Evolutionary conservation across 2,329 filamentous ascomycete species (phyloP), one percentile per base, ranked within the genome.

Genomic region (Alternaria solani): DNA sequence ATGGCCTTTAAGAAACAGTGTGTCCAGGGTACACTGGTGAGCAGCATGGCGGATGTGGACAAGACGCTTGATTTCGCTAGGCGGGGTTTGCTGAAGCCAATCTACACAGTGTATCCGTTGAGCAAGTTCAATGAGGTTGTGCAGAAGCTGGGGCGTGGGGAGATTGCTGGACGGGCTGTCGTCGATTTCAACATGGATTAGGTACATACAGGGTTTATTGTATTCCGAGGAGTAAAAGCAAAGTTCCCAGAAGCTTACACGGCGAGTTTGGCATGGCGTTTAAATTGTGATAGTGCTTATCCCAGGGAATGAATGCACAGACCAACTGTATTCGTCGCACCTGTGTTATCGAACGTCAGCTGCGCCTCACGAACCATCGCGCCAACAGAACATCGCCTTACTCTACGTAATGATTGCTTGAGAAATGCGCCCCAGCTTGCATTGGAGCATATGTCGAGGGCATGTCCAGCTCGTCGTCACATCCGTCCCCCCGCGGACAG

Each of bases 161-260:
- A 86, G 65, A 79, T 87, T 44, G 82, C 84, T 7, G 85, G 85
- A 2, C 74, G 84, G 18, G 81, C 84, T 43, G 84, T 86, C 12
- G 79, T 87, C 20, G 82, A 86, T 66, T 87, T 87, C 64, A 84
- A 86, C 28, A 63, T 65, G 51, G 73, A 75, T 43, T 78, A 75
- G 59, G 36, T 14, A 34, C 20, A 2, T n/a, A 7, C 5, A 9
- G 8, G 26, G 38, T 16, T 36, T 23, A 23, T 25, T 51, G 11
- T 44, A 14, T 36, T 12, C 6, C 6, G 14, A 36, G 6, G 11
- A 3, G 1, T 7, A 2, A 23, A 41, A 9, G 5, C 32, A 36
- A 36, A 36, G 12, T 36, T 14, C 12, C 14, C 9, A 23, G 18
- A 41, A 4, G 28, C 23, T 48, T 48, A 5, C 34, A 48, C 12